Percentiles rank a stretch among this genome's conserved stretches.
These are phyloP conservation scores for Fusarium illudens DNA, from an alignment of 2,329 filamentous ascomycete genomes.

Conservation along the genomic window DNA sequence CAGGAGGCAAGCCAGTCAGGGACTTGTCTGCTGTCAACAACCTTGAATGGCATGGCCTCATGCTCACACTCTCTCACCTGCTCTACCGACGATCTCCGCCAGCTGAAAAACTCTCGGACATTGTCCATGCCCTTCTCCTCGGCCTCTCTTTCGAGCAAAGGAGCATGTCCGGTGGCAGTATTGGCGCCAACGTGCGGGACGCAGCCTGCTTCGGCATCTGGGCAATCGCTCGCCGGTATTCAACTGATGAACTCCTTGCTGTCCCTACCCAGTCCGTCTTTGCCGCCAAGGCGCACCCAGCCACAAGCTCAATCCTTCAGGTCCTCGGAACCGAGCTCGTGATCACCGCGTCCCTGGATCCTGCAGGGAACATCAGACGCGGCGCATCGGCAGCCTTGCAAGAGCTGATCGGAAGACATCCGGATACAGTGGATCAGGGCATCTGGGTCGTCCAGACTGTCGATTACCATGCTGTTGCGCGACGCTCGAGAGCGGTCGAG, in stretches of 20 bases:
- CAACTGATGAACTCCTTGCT: conserved; percentile 76
- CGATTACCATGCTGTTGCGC: conserved; percentile 91
- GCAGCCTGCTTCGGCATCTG: conserved; percentile 97
- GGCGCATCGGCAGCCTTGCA: conserved; percentile 94
- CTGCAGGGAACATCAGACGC: conserved; percentile 90
- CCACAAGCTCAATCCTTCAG: conserved; percentile 68
- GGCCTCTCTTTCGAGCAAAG: conserved; percentile 91
- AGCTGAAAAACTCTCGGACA: conserved; percentile 71
- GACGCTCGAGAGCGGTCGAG: conserved; percentile 82
- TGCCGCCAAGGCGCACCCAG: conserved; percentile 50
- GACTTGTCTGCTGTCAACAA: conserved; percentile 81
- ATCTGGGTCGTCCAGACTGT: conserved; percentile 89
- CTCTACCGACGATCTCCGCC: conserved; percentile 86
- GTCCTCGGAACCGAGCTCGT: conserved; percentile 83
- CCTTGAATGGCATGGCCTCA: conserved; percentile 90
- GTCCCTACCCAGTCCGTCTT: conserved; percentile 62
- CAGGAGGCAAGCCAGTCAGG: conserved; percentile 50
- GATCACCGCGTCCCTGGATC: conserved; percentile 83
- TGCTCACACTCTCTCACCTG: conserved; percentile 85
- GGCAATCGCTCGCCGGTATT: conserved; percentile 88
- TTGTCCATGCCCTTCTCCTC: conserved; percentile 78
- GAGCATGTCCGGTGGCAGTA: conserved; percentile 81
- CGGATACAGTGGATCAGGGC: conserved; percentile 81
- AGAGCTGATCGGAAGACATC: conserved; percentile 91
- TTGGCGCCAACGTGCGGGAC: conserved; percentile 91